phyloP scores from a whole-genome alignment of 2,329 filamentous ascomycete species.

The Colletotrichum sidae region DNA sequence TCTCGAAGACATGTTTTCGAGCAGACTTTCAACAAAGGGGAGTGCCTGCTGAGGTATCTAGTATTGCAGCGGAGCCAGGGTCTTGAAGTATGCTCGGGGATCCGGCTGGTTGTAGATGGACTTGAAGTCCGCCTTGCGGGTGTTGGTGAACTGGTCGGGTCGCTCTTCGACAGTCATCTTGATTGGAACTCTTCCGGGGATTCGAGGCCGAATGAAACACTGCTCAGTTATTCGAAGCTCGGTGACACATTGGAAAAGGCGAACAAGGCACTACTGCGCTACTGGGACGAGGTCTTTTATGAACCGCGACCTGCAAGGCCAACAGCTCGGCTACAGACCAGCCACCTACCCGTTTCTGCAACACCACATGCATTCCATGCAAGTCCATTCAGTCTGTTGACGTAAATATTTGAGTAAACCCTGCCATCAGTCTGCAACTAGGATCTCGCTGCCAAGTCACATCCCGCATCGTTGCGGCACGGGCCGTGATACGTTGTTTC shows the following conservation, averaged over 20 bases:
- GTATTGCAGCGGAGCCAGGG: constrained; percentile 14
- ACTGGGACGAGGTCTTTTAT: too few species aligned
- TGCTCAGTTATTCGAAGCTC: neutral
- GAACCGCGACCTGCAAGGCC: too few species aligned
- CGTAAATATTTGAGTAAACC: neutral
- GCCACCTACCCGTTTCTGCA: too few species aligned
- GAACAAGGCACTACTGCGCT: neutral
- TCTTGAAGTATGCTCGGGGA: constrained; percentile 21
- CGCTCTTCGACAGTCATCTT: constrained; percentile 4
- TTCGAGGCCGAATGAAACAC: too few species aligned
- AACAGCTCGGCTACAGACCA: too few species aligned
- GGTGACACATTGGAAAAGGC: neutral
- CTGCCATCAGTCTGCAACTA: neutral
- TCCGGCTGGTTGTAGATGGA: constrained; percentile 27
- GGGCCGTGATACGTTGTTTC: neutral
- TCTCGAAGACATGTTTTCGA: constrained; percentile 1
- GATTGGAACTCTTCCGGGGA: too few species aligned
- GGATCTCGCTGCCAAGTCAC: neutral
- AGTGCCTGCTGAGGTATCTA: constrained; percentile 26
- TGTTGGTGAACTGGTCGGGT: constrained; percentile 8
- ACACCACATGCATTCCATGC: neutral
- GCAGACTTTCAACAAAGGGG: constrained; percentile 9
- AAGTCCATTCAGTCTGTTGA: too few species aligned
- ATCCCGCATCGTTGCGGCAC: constrained; percentile 13
- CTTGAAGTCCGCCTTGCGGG: constrained; percentile 25